A percentile compares a stretch with the other conserved stretches of the same genome.
Conservation (phyloP, 192 early-diverging fungal genomes). For the Coemansia nantahalensis region DNA sequence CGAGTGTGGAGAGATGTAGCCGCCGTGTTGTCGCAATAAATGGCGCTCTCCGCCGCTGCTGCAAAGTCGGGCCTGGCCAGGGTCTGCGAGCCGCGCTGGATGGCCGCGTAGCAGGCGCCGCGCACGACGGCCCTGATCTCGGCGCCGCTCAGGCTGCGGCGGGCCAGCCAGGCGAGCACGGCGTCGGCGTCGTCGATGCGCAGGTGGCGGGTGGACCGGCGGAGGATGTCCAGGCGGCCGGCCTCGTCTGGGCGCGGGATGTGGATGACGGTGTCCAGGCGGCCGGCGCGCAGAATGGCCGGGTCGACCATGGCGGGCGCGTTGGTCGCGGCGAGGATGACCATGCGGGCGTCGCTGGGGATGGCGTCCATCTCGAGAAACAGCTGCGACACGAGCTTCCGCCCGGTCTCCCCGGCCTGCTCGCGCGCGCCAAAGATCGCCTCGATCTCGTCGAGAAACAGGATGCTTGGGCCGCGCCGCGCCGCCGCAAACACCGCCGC, state of each 20-base stretch:
- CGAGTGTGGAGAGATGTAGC: slow-evolving; percentile 84
- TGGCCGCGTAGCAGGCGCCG: slow-evolving; percentile 43
- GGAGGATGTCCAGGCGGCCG: slow-evolving; percentile 67
- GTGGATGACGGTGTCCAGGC: slow-evolving; percentile 75
- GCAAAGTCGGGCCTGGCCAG: slow-evolving; percentile 13
- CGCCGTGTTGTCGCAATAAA: background rate
- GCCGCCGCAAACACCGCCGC: slow-evolving; percentile 71
- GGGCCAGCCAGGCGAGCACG: slow-evolving; percentile 14
- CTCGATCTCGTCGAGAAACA: slow-evolving; percentile 96
- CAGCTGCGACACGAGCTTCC: slow-evolving; percentile 75
- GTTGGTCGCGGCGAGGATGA: slow-evolving; percentile 88
- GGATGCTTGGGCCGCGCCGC: slow-evolving; percentile 68
- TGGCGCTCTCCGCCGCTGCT: background rate
- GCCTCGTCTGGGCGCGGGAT: slow-evolving; percentile 60
- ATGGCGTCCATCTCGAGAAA: slow-evolving; percentile 76
- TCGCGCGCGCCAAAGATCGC: slow-evolving; percentile 78
- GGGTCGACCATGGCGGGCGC: slow-evolving; percentile 70
- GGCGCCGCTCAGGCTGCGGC: slow-evolving; percentile 25
- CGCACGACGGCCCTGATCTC: slow-evolving; percentile 39
- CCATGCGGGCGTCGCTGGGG: slow-evolving; percentile 54
- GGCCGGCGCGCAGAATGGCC: slow-evolving; percentile 77
- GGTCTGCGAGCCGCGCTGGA: slow-evolving; percentile 13
- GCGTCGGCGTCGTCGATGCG: slow-evolving; percentile 9
- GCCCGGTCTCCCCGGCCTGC: slow-evolving; percentile 63
- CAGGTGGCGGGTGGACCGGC: slow-evolving; percentile 33